These are phyloP conservation scores for Verticillium tricorpus DNA, from an alignment of 2,329 filamentous ascomycete species.

Conservation along the genomic window DNA sequence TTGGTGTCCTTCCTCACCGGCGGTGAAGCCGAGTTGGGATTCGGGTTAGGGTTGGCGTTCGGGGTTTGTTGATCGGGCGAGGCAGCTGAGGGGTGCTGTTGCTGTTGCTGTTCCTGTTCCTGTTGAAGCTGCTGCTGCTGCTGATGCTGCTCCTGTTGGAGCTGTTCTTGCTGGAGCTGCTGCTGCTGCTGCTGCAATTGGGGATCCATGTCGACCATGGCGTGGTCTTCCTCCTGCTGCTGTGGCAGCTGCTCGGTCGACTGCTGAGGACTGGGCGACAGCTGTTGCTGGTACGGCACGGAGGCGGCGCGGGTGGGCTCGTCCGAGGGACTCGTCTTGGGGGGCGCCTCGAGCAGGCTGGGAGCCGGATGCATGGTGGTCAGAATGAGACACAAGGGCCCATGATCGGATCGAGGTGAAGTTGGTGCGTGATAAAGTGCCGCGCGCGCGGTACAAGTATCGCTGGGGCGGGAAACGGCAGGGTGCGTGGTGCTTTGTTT, in stretches of 20 bases:
- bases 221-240: conserved; percentile 7
- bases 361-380: conserved; percentile 34
- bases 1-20: conserved; percentile 43
- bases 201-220: neutral
- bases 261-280: conserved; percentile 14
- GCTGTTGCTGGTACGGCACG: conserved; percentile 9
- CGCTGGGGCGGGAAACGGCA: neutral
- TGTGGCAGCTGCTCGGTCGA: conserved; percentile 18
- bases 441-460: neutral
- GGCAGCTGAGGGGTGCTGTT: conserved; percentile 15
- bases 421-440: neutral
- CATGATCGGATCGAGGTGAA: conserved; percentile 1
- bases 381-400: neutral
- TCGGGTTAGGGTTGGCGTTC: conserved; percentile 4
- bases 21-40: conserved; percentile 19
- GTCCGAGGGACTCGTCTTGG: conserved; percentile 17
- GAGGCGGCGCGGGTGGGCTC: conserved; percentile 15
- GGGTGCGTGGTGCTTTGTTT: neutral
- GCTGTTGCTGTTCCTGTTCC: conserved; percentile 11
- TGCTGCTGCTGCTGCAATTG: conserved; percentile 8
- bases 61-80: conserved; percentile 7
- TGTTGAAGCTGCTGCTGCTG: conserved; percentile 15
- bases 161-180: conserved; percentile 15
- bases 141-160: conserved; percentile 15
- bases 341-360: conserved; percentile 28